Conservation (phyloP, 768 basidiomycete species). For the Mycena belliarum region DNA sequence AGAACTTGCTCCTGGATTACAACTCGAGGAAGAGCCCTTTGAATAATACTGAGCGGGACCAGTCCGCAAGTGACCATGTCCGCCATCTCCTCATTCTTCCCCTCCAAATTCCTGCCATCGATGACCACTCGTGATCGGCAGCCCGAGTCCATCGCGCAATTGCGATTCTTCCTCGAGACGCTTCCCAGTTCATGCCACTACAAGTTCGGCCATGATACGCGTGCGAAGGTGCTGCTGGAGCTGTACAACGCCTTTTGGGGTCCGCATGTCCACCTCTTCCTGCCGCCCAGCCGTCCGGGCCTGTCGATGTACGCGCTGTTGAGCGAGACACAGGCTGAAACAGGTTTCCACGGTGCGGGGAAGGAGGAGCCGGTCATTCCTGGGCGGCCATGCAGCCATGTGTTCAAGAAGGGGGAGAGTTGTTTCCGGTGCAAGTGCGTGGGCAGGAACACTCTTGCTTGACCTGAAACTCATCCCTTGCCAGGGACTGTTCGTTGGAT, state of each 20-base stretch:
- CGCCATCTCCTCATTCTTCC: constrained; percentile 35
- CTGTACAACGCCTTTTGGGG: constrained; percentile 86
- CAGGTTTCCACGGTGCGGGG: constrained; percentile 59
- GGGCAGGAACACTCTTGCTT: no score
- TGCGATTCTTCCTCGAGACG: constrained; percentile 76
- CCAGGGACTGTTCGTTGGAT: constrained; percentile 90
- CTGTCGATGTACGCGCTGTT: constrained; percentile 65
- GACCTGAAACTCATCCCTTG: no score
- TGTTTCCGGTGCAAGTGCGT: constrained; percentile 94
- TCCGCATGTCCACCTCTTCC: constrained; percentile 67
- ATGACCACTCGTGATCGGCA: constrained; percentile 53
- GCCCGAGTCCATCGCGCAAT: constrained; percentile 67
- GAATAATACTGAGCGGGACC: no score
- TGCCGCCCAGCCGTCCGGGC: constrained; percentile 63
- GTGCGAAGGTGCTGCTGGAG: constrained; percentile 79
- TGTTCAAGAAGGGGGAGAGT: constrained; percentile 89
- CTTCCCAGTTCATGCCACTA: constrained; percentile 82
- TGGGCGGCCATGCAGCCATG: constrained; percentile 80
- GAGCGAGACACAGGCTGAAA: constrained; percentile 66
- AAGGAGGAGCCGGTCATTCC: constrained; percentile 59
- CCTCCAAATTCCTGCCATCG: constrained; percentile 49
- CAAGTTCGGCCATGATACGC: constrained; percentile 69
- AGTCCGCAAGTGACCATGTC: no score
- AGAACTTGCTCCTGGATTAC: no score
- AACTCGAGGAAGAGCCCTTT: no score